Base-by-base conservation (phyloP, 768 basidiomycete genomes). In the Calocybe gangraenosa region DNA sequence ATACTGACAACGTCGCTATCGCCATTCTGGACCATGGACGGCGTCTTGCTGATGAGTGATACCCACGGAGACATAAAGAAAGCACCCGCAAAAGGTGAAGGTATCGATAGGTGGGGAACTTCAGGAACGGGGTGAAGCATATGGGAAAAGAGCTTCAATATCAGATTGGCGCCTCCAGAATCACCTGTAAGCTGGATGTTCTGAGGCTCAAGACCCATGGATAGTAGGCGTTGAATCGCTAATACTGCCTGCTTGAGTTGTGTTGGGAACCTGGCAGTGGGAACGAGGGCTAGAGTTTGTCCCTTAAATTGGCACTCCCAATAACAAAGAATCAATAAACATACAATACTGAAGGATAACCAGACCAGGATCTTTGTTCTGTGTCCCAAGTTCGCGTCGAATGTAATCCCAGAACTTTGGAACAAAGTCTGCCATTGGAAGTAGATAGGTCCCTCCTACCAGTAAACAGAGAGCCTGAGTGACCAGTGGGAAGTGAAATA, bases 61-160 rank as follows among this genome's bases (percentile, higher is more conserved):
- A 56, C 50, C 58, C 62, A 63, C 4, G 64, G 66, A 0, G 66
- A 69, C 56, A 69, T 65, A 32, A 65, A 50, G 28, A 50, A 61
- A n/a, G 53, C 46, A 2, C 63, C 56, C 14, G 55, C 18, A 25
- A 67, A 40, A 2, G 51, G 56, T 7, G 42, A 46, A 2, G 55
- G 14, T 10, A 57, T 48, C 5, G 51, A 40, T 5, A 58, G 38
- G 11, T 42, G 42, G 0, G 52, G 50, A 3, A 60, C 48, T 11
- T 22, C 48, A 11, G 40, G 9, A 22, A 59, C 47, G 1, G 65
- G 65, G 35, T 63, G 65, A 1, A 66, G 54, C 21, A 61, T 55
- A 42, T 65, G 60, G 0, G 61, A 61, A 14, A 66, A 40, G 21
- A 63, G 28, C 25, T 58, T 56, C 18, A 62, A 46, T 3, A 58